These are phyloP conservation scores for Pleurotus eryngii DNA, from an alignment of 768 basidiomycete species.

Conservation along the genomic window DNA sequence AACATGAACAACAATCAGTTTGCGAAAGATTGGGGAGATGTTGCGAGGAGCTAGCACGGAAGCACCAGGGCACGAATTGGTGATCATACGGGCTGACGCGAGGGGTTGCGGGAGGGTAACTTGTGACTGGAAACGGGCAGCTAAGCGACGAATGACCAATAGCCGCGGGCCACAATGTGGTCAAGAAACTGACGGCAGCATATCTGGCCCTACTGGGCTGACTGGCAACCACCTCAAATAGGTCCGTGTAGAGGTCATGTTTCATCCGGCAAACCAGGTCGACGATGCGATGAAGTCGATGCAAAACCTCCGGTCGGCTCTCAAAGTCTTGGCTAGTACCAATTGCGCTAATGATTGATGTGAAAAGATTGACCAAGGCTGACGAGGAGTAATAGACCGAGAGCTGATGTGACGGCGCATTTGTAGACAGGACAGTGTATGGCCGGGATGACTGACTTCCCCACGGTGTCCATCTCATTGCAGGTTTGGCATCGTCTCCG, in stretches of 20 bases:
- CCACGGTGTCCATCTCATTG: constrained; percentile 27
- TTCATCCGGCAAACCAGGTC: constrained; percentile 53
- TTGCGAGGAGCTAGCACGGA: constrained; percentile 20
- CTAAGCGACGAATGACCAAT: constrained; percentile 66
- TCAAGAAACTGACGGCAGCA: constrained; percentile 52
- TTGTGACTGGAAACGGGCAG: constrained; percentile 42
- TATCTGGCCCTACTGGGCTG: constrained; percentile 53
- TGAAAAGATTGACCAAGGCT: constrained; percentile 59
- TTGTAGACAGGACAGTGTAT: constrained; percentile 41
- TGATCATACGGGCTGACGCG: constrained; percentile 42
- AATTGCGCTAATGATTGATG: constrained; percentile 57
- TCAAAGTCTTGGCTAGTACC: constrained; percentile 30
- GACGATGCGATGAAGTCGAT: constrained; percentile 54
- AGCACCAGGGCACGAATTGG: constrained; percentile 72
- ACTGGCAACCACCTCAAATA: constrained; percentile 71
- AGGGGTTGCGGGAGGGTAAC: constrained; percentile 21
- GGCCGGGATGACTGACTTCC: constrained; percentile 13
- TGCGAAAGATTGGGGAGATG: constrained; percentile 30
- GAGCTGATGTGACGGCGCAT: constrained; percentile 53
- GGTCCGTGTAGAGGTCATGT: constrained; percentile 65
- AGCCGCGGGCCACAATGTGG: constrained; percentile 63
- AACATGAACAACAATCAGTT: constrained; percentile 55
- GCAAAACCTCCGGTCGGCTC: constrained; percentile 31
- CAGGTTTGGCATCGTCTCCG: constrained; percentile 25
- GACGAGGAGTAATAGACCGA: constrained; percentile 59